Conservation (phyloP, 306 rosid species). For the Prunus padus region DNA sequence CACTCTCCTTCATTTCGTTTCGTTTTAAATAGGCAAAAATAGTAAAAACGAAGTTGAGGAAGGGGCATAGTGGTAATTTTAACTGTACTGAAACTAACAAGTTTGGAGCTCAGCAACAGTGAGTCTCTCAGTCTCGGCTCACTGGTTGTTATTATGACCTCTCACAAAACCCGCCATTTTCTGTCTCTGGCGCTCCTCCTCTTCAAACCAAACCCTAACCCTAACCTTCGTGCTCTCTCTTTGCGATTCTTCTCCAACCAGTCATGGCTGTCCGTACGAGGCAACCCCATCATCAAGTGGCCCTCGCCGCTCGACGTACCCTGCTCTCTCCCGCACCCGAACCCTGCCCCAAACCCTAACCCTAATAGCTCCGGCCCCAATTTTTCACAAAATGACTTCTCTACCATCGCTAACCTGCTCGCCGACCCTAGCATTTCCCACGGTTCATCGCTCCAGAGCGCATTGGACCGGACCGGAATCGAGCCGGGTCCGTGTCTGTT, state of each 20-base stretch:
- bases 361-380: slow-evolving; percentile 2
- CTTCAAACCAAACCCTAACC: slow-evolving; percentile 27
- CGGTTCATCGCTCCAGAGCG: slow-evolving; percentile 48
- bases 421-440: slow-evolving; percentile 41
- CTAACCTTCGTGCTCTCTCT: slow-evolving; percentile 11
- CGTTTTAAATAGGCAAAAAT: background rate
- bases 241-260: slow-evolving; percentile 31
- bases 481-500: slow-evolving; percentile 45
- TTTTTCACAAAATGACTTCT: slow-evolving; percentile 36
- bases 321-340: background rate
- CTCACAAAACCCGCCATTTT: slow-evolving; percentile 20
- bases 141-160: slow-evolving; percentile 2
- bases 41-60: background rate
- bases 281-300: slow-evolving; percentile 57
- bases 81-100: background rate
- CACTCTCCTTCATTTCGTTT: background rate
- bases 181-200: slow-evolving; percentile 18
- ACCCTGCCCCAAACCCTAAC: slow-evolving; percentile 10
- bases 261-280: slow-evolving; percentile 63
- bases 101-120: background rate
- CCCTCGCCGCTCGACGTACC: slow-evolving; percentile 33
- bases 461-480: slow-evolving; percentile 56
- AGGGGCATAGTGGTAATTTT: background rate
- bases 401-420: slow-evolving; percentile 50
- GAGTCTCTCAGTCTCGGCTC: background rate